Evolutionary conservation across 139 green algal species (phyloP).

Genomic region (Asterochloris erici): DNA sequence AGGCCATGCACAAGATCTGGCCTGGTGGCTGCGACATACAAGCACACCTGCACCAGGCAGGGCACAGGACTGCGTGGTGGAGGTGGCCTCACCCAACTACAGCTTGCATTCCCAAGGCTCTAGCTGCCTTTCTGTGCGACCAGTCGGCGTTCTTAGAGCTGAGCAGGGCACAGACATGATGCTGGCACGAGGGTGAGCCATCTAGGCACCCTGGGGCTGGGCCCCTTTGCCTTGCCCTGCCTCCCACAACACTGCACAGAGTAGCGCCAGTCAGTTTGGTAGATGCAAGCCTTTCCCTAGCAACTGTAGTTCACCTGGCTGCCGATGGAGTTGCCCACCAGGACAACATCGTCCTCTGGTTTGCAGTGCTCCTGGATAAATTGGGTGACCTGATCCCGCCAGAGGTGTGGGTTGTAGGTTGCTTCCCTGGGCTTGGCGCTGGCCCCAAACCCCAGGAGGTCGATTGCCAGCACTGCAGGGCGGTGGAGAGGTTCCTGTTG

Average conservation of each 20-base stretch:
- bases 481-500: neutral
- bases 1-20: neutral
- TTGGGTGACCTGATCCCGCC: neutral
- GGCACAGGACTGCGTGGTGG: too few species aligned
- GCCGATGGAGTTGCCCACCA: neutral
- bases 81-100: too few species aligned
- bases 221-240: too few species aligned
- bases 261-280: too few species aligned
- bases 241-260: too few species aligned
- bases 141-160: too few species aligned
- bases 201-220: too few species aligned
- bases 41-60: neutral
- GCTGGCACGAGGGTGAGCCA: too few species aligned
- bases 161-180: too few species aligned
- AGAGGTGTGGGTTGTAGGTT: neutral
- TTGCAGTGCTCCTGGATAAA: neutral
- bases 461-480: neutral
- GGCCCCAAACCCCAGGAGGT: neutral
- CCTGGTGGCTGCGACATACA: neutral
- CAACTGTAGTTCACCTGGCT: neutral
- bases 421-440: neutral
- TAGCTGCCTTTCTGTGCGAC: too few species aligned
- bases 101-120: too few species aligned
- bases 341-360: neutral
- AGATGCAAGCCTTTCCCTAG: neutral